Percentiles rank a stretch among this genome's conserved stretches.
Evolutionary conservation across 1,284 basidiomycete genomes (phyloP).

Genomic region (Gymnopus androsaceus): DNA sequence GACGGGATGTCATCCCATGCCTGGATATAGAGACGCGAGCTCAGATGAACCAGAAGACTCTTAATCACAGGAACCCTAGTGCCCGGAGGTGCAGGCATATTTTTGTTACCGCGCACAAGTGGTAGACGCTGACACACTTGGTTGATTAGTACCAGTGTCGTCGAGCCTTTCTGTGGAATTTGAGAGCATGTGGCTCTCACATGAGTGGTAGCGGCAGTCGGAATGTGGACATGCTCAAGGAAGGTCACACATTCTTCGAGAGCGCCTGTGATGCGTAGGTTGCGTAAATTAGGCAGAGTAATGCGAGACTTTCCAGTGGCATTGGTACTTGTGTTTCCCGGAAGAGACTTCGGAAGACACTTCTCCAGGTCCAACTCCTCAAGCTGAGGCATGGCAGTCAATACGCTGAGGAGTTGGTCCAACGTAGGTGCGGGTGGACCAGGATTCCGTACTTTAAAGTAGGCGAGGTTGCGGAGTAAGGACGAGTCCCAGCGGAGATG

Average conservation of each 20-base stretch:
- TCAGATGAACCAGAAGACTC: conserved; percentile 8
- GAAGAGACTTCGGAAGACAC: no score
- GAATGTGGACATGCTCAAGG: conserved; percentile 22
- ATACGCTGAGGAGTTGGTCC: conserved; percentile 23
- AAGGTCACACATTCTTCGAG: conserved; percentile 24
- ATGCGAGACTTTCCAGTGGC: conserved; percentile 15
- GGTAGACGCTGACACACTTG: not conserved
- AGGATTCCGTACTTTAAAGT: conserved; percentile 24
- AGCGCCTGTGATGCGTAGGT: conserved; percentile 20
- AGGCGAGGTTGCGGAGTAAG: conserved; percentile 25
- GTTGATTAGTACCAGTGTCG: not conserved
- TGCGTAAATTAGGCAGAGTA: conserved; percentile 20
- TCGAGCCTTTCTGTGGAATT: conserved; percentile 1
- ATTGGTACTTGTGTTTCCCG: not conserved
- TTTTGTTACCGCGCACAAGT: not conserved
- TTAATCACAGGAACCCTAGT: not conserved
- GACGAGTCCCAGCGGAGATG: conserved; percentile 29
- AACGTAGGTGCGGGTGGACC: conserved; percentile 21
- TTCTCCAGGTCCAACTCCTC: conserved; percentile 24
- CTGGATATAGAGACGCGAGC: not conserved
- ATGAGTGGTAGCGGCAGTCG: conserved; percentile 20
- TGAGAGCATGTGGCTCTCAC: conserved; percentile 22
- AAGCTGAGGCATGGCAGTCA: conserved; percentile 25
- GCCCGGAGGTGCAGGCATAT: not conserved
- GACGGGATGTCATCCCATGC: conserved; percentile 1